Evolutionary conservation across 2,329 filamentous ascomycete genomes (phyloP).

Genomic region (Hypomyces rosellus): DNA sequence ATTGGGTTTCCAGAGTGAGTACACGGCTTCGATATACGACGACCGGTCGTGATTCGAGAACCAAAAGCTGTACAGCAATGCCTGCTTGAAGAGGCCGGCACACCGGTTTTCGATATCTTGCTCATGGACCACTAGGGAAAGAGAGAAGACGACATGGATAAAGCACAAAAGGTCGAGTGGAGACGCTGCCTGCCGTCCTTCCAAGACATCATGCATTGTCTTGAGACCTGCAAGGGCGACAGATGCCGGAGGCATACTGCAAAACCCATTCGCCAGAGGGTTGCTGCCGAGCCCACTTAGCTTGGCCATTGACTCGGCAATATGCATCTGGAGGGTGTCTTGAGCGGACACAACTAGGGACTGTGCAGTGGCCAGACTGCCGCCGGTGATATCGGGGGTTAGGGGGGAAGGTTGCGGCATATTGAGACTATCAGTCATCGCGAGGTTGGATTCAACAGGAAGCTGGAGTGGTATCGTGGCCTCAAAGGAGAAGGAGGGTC

Average conservation of each 20-base stretch:
- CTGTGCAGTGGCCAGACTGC: conserved; percentile 18
- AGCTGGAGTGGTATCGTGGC: conserved; percentile 27
- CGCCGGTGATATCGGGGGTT: conserved; percentile 17
- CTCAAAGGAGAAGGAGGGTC: conserved; percentile 31
- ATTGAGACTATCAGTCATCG: conserved; percentile 26
- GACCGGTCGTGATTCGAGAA: conserved; percentile 32
- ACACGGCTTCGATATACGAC: conserved; percentile 38
- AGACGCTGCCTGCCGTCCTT: conserved; percentile 30
- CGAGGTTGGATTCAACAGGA: conserved; percentile 31
- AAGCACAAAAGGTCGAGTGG: conserved; percentile 44
- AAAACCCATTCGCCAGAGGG: conserved; percentile 35
- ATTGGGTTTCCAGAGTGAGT: conserved; percentile 43
- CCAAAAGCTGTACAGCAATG: conserved; percentile 36
- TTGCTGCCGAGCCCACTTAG: conserved; percentile 35
- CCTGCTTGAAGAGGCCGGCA: conserved; percentile 40
- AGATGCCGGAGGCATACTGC: conserved; percentile 29
- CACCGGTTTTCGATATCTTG: conserved; percentile 31
- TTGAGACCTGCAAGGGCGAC: conserved; percentile 38
- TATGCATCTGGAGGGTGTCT: conserved; percentile 40
- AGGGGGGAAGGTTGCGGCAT: conserved; percentile 14
- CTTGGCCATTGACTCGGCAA: conserved; percentile 39
- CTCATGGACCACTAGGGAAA: conserved; percentile 42
- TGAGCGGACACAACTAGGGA: conserved; percentile 38
- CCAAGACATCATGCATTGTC: conserved; percentile 34
- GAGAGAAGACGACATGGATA: conserved; percentile 45